Evolutionary conservation across 768 basidiomycete genomes (phyloP).

Genomic region (Hericium rajendrae): DNA sequence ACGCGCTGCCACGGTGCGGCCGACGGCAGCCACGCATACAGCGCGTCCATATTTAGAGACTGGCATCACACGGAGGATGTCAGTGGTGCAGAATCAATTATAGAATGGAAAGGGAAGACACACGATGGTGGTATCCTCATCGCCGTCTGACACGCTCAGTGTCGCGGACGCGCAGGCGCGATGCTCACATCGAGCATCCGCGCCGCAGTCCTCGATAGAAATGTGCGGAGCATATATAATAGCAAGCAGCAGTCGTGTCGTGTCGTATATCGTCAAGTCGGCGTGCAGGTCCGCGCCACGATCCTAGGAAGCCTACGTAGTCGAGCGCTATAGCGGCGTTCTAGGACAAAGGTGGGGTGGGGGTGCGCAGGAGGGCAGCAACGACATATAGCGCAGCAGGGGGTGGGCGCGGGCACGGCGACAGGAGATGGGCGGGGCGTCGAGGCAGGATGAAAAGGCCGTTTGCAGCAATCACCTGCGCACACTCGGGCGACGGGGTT

Average conservation of each 20-base stretch:
- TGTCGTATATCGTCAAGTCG: too few relatives aligned
- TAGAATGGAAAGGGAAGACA: neutral
- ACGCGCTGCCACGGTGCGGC: slow-evolving; percentile 16
- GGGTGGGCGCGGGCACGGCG: neutral
- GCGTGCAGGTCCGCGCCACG: too few relatives aligned
- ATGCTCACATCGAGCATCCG: neutral
- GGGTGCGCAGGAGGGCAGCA: neutral
- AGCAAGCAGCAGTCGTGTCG: neutral
- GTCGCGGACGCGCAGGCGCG: neutral
- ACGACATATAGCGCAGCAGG: neutral
- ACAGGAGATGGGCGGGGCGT: neutral
- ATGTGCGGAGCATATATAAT: neutral
- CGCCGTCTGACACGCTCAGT: neutral
- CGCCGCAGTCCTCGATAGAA: neutral
- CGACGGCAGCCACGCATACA: slow-evolving; percentile 13
- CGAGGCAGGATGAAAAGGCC: neutral
- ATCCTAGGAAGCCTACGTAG: neutral
- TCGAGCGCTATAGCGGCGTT: neutral
- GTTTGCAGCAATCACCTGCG: neutral
- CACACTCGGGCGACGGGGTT: neutral
- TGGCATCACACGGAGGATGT: neutral
- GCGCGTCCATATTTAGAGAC: slow-evolving; percentile 17
- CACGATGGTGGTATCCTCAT: neutral
- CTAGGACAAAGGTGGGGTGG: neutral
- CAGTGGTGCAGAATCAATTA: neutral